Conservation (phyloP, 371 early-diverging fungal species). For the Fennellomyces sp. region DNA sequence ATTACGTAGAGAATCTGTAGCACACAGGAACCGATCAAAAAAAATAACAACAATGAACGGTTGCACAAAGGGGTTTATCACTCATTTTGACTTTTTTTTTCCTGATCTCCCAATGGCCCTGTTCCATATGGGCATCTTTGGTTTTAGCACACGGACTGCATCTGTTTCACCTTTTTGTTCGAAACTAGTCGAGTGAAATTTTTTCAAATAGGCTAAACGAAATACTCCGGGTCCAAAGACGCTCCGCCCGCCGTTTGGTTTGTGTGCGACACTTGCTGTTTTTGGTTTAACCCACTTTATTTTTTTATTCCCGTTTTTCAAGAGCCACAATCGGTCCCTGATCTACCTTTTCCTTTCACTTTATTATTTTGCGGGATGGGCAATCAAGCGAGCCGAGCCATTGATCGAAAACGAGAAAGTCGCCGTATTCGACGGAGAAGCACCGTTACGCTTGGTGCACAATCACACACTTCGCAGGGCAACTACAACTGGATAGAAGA, state of each 20-base stretch:
- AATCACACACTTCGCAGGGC: conserved; percentile 31
- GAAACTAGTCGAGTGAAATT: neutral
- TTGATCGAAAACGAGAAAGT: conserved; percentile 28
- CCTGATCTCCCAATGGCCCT: neutral
- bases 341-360: neutral
- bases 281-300: neutral
- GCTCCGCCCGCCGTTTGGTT: neutral
- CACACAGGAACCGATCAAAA: too few species aligned
- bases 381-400: conserved; percentile 43
- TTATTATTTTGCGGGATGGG: conserved; percentile 27
- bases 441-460: conserved; percentile 33
- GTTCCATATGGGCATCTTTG: too few species aligned
- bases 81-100: neutral
- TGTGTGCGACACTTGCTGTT: neutral
- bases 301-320: neutral
- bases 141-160: neutral
- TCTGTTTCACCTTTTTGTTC: neutral
- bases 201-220: neutral
- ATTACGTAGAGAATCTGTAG: neutral
- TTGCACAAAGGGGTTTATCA: neutral
- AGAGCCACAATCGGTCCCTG: neutral
- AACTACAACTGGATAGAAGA: conserved; percentile 52
- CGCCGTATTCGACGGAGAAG: conserved; percentile 35
- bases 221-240: too few species aligned
- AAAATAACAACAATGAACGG: neutral